Evolutionary conservation across 1,139 yeast genomes (phyloP).

Genomic region (Sugiyamaella xylanicola): DNA sequence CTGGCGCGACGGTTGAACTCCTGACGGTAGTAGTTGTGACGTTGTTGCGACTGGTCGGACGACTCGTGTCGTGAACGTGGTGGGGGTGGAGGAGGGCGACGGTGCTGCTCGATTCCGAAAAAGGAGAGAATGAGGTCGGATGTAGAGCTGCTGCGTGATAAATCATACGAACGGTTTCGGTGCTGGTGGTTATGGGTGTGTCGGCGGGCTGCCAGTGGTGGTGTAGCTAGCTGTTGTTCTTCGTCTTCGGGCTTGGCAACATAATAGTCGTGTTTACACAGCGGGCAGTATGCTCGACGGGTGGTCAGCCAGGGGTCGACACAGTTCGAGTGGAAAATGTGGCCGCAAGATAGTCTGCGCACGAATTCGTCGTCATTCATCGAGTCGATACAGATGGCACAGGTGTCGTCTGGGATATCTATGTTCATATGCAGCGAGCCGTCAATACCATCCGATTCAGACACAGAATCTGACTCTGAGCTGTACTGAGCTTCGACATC

Average conservation of each 20-base stretch:
- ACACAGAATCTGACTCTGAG: neutral
- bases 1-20: constrained; percentile 8
- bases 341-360: constrained; percentile 78
- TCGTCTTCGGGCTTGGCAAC: constrained; percentile 35
- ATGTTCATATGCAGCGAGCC: constrained; percentile 25
- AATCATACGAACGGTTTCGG: neutral
- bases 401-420: constrained; percentile 52
- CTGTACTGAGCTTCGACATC: constrained; percentile 24
- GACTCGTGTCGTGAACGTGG: constrained; percentile 10
- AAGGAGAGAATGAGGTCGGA: constrained; percentile 10
- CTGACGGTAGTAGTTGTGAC: constrained; percentile 11
- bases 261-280: constrained; percentile 60
- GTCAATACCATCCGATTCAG: constrained; percentile 28
- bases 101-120: constrained; percentile 14
- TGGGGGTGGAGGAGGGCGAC: constrained; percentile 3
- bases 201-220: constrained; percentile 3
- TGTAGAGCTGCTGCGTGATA: constrained; percentile 3
- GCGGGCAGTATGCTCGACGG: constrained; percentile 80
- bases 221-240: constrained; percentile 12
- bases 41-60: constrained; percentile 10
- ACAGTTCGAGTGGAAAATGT: constrained; percentile 78
- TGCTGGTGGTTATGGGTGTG: constrained; percentile 4
- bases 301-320: constrained; percentile 81
- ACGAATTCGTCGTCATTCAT: constrained; percentile 66
- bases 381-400: constrained; percentile 77